Evolutionary conservation across 768 basidiomycete species (phyloP), one percentile per base, ranked within the genome.

Genomic region (Termitomyces sp.): DNA sequence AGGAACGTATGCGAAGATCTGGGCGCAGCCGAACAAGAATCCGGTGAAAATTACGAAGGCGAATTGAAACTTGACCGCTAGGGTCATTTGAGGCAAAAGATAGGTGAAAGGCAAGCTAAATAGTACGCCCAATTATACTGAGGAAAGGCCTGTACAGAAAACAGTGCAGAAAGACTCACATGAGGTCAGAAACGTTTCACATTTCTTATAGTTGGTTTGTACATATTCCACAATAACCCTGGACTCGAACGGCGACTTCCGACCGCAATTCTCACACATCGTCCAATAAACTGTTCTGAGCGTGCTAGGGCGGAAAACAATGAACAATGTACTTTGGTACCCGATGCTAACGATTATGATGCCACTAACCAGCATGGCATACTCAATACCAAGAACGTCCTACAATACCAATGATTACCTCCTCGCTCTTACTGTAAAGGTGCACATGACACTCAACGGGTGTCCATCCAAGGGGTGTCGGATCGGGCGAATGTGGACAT

Each of bases 1-100:
- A 0, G 91, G 90, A 58, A 89, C 79, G 67, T 92, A 93, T 47
- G 73, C 72, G 19, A 57, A 58, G 47, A 68, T 68, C 34, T 52
- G 53, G 19, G 46, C 43, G 41, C 38, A 56, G 42, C 56, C 56
- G 47, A 66, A 56, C 43, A 61, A 58, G 28, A 56, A 51, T 11
- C 61, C 56, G 5, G 66, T 49, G 51, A 58, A 12, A 56, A 41
- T 8, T 45, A 26, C 26, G 9, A 40, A 48, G 32, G 41, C 22
- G 21, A 47, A 15, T 46, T 22, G 42, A 24, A 34, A 28, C 32
- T 22, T 43, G 28, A 15, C 12, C 38, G 40, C 45, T 24, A 41
- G 38, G 21, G 41, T 47, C 56, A 56, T 54, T 53, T 42, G 42
- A 42, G n/a, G 10, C 19, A 51, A 24, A 9, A 34, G 19, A 17